Evolutionary conservation across 139 green algal species (phyloP).

Genomic region (Closterium sp.): DNA sequence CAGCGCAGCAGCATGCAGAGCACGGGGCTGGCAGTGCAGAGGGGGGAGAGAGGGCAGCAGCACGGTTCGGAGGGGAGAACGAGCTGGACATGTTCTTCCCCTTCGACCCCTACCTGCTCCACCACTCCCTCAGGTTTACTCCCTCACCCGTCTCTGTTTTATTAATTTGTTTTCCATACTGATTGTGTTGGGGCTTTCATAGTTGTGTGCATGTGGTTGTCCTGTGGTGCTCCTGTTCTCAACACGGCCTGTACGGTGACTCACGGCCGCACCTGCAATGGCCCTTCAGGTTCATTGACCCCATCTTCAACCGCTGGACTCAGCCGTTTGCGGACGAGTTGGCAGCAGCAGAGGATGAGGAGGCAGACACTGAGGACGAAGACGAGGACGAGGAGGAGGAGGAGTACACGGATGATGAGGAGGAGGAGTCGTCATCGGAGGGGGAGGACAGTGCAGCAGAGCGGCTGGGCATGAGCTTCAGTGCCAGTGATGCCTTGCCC

Average conservation of each 20-base stretch:
- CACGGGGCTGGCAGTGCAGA: background rate
- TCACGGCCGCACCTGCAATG: no score
- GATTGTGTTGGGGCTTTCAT: background rate
- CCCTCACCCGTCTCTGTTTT: background rate
- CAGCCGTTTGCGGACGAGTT: slow-evolving; percentile 4
- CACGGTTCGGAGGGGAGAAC: slow-evolving; percentile 54
- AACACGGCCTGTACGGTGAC: no score
- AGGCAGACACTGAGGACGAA: background rate
- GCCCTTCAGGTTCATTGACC: slow-evolving; percentile 10
- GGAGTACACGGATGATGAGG: background rate
- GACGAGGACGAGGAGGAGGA: background rate
- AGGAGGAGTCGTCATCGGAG: background rate
- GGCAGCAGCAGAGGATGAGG: slow-evolving; percentile 1
- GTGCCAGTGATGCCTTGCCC: background rate
- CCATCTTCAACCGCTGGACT: slow-evolving; percentile 17
- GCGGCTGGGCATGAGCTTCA: slow-evolving; percentile 10
- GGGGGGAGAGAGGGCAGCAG: background rate
- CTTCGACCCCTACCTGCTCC: slow-evolving; percentile 90
- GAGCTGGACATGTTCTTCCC: slow-evolving; percentile 91
- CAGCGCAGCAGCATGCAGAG: background rate
- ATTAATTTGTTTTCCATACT: background rate
- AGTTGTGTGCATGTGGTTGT: background rate
- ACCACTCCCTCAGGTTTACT: slow-evolving; percentile 13
- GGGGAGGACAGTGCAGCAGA: slow-evolving; percentile 4
- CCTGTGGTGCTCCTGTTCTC: no score